Conservation (phyloP, 208 protist genomes). For the Trypanosoma scelopori region DNA sequence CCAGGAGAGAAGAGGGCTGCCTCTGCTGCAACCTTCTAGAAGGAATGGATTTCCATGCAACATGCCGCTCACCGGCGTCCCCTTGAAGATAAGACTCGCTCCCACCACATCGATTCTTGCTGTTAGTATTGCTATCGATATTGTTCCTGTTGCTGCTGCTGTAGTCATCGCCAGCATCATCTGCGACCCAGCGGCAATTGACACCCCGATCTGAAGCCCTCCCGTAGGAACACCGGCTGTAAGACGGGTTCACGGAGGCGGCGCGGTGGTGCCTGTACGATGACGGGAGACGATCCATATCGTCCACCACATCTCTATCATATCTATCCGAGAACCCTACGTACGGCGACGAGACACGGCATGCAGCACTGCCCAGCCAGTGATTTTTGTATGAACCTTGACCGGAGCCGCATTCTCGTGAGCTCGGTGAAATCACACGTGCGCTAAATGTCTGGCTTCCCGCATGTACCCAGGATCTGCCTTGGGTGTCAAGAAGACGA, state of each 20-base stretch:
- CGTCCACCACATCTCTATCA: constrained; percentile 13
- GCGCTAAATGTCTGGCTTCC: not conserved
- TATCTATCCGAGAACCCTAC: not conserved
- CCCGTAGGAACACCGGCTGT: no score
- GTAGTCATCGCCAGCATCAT: not conserved
- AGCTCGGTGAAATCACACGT: not conserved
- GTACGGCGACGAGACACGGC: not conserved
- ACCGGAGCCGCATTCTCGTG: not conserved
- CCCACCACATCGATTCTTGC: not conserved
- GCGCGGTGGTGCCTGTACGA: not conserved
- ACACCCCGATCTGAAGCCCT: no score
- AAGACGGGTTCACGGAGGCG: not conserved
- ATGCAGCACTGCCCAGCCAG: not conserved
- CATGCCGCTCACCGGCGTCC: not conserved
- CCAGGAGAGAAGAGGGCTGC: constrained; percentile 44
- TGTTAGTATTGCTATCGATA: not conserved
- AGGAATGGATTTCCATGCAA: not conserved
- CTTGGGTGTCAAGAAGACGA: not conserved
- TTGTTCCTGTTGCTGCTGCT: no score
- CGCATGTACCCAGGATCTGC: not conserved
- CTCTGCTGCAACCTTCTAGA: not conserved
- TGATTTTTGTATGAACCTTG: not conserved
- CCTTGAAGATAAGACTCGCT: not conserved
- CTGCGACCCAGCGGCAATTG: constrained; percentile 9
- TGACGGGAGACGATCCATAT: constrained; percentile 16